A percentile compares a stretch with the other conserved stretches of the same genome.
These are phyloP conservation scores for Cyclotella baltica DNA, from an alignment of 108 stramenopile species.

Conservation along the genomic window DNA sequence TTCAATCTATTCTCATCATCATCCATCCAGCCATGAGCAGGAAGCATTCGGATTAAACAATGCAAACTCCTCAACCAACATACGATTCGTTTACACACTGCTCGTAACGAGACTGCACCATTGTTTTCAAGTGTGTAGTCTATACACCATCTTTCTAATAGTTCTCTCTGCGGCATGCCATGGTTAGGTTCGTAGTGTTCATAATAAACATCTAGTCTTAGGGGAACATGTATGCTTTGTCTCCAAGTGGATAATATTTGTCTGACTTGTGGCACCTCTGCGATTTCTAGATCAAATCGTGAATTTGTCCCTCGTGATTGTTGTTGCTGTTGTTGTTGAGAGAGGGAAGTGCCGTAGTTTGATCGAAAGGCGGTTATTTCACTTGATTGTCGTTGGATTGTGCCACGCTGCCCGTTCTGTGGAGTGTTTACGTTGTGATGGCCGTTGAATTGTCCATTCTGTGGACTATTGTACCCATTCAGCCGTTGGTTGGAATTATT, in stretches of 20 bases:
- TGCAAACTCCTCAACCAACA: constrained; percentile 72
- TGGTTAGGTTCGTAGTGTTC: constrained; percentile 50
- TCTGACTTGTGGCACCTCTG: constrained; percentile 67
- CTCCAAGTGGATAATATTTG: constrained; percentile 60
- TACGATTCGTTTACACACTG: constrained; percentile 78
- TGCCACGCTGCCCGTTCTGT: background rate
- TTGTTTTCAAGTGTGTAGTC: constrained; percentile 59
- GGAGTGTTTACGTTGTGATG: too few relatives aligned
- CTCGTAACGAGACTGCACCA: constrained; percentile 56
- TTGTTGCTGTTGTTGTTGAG: constrained; percentile 23
- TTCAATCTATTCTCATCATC: constrained; percentile 9
- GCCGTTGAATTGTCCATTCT: too few relatives aligned
- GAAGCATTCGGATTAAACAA: constrained; percentile 75
- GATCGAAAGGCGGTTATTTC: background rate
- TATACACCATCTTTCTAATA: constrained; percentile 87
- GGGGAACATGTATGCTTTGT: constrained; percentile 69
- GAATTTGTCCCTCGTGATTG: constrained; percentile 32
- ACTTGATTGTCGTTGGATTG: background rate
- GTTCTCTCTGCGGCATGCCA: constrained; percentile 50
- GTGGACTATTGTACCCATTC: too few relatives aligned
- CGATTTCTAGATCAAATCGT: constrained; percentile 79
- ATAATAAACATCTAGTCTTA: constrained; percentile 89
- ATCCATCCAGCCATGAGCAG: constrained; percentile 55
- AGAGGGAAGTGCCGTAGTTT: background rate
- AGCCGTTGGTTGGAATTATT: too few relatives aligned